Evolutionary conservation across 106 monocot genomes (phyloP).

Genomic region (Dendrobium chrysotoxum): DNA sequence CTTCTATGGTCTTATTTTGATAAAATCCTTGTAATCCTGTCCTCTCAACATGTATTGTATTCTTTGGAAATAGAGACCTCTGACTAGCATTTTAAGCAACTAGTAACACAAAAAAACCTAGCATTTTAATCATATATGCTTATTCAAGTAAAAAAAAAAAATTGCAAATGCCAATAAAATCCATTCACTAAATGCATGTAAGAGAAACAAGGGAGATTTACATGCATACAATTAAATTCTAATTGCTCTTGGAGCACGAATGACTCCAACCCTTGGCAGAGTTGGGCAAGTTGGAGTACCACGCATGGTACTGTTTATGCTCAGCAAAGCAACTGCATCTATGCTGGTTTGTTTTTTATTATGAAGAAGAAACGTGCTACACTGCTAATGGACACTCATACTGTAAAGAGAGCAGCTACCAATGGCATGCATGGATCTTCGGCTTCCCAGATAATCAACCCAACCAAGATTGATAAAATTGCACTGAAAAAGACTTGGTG

Average conservation of each 20-base stretch:
- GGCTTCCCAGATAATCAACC: slow-evolving; percentile 63
- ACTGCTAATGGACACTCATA: slow-evolving; percentile 67
- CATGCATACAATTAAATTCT: too few species aligned
- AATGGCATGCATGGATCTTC: slow-evolving; percentile 69
- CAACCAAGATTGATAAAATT: slow-evolving; percentile 58
- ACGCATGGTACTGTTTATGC: slow-evolving; percentile 81
- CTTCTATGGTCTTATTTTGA: too few species aligned
- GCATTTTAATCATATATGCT: too few species aligned
- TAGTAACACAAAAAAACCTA: too few species aligned
- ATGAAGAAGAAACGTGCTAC: slow-evolving; percentile 67
- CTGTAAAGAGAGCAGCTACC: slow-evolving; percentile 58
- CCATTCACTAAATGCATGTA: too few species aligned
- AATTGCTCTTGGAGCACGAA: slow-evolving; percentile 20
- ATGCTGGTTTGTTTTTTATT: slow-evolving; percentile 64
- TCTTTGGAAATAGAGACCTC: too few species aligned
- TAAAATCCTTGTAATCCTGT: too few species aligned
- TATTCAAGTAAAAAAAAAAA: too few species aligned
- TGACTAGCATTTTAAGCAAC: too few species aligned
- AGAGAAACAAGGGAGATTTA: too few species aligned
- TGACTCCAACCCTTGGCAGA: slow-evolving; percentile 38
- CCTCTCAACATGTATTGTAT: too few species aligned
- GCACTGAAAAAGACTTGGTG: slow-evolving; percentile 53
- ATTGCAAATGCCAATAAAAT: too few species aligned
- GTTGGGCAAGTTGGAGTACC: slow-evolving; percentile 51
- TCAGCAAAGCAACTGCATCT: slow-evolving; percentile 64